Evolutionary conservation across 2,329 filamentous ascomycete species (phyloP).

Genomic region (Parastagonospora nodorum): DNA sequence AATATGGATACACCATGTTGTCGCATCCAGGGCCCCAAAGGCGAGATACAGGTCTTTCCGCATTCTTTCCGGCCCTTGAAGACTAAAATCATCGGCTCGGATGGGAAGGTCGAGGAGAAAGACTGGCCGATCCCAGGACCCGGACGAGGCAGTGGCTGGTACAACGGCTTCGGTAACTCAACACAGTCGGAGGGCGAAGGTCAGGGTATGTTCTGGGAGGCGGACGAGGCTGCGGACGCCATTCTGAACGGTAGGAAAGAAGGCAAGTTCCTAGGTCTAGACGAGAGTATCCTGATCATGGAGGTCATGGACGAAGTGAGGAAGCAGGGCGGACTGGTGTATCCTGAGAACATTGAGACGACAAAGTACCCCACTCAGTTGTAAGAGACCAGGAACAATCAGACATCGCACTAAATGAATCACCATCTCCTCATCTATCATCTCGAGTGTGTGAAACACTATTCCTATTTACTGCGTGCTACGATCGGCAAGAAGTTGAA

Average conservation of each 20-base stretch:
- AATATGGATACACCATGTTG: conserved; percentile 68
- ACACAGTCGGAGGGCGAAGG: conserved; percentile 62
- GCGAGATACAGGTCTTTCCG: conserved; percentile 80
- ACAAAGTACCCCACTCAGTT: conserved; percentile 39
- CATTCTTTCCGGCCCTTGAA: conserved; percentile 71
- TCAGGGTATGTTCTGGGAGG: conserved; percentile 89
- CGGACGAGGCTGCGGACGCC: conserved; percentile 77
- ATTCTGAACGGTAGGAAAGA: conserved; percentile 78
- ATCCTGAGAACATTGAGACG: conserved; percentile 70
- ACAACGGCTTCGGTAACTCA: conserved; percentile 52
- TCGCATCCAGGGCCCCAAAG: conserved; percentile 78
- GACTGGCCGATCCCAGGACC: conserved; percentile 53
- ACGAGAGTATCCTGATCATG: conserved; percentile 86
- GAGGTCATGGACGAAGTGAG: conserved; percentile 75
- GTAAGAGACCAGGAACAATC: conserved; percentile 5
- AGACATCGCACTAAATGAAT: no score
- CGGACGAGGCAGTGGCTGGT: conserved; percentile 53
- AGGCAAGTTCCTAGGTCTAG: conserved; percentile 65
- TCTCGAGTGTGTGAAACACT: no score
- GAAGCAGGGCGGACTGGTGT: conserved; percentile 64
- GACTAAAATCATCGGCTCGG: conserved; percentile 65
- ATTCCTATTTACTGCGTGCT: no score
- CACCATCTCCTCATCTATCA: no score
- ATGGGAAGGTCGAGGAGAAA: conserved; percentile 55
- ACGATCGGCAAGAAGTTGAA: no score